phyloP scores from a whole-genome alignment of 768 basidiomycete genomes.

The Tremella mesenterica region DNA sequence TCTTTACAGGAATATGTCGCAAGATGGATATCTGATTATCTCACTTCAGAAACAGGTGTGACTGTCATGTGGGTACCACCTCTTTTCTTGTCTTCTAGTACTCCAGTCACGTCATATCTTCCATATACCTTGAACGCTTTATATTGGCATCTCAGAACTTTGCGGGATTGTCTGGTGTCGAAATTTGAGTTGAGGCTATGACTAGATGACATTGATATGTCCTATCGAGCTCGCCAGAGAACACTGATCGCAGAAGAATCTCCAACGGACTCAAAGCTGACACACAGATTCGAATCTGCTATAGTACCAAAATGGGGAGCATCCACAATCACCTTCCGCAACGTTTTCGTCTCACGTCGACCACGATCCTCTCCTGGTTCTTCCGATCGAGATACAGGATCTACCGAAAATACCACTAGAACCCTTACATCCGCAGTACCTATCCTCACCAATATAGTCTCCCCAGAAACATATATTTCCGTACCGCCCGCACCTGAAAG shows the following conservation, averaged over 20 bases:
- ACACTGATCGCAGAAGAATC: no score
- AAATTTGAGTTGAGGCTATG: no score
- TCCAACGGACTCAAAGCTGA: background rate
- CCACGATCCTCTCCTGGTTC: constrained; percentile 46
- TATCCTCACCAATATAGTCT: constrained; percentile 28
- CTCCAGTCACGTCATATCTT: no score
- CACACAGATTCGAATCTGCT: constrained; percentile 70
- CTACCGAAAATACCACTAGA: constrained; percentile 17
- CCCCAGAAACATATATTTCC: constrained; percentile 28
- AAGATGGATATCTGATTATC: constrained; percentile 76
- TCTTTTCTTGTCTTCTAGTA: background rate
- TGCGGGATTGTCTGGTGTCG: no score
- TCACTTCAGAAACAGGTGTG: constrained; percentile 86
- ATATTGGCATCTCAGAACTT: no score
- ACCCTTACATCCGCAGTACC: constrained; percentile 29
- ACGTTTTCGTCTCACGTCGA: constrained; percentile 84
- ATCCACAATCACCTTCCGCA: constrained; percentile 90
- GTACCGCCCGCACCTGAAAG: constrained; percentile 18
- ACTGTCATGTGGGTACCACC: constrained; percentile 60
- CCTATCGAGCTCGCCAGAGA: no score
- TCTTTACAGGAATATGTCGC: constrained; percentile 64
- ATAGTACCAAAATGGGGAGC: constrained; percentile 98
- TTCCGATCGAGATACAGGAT: background rate
- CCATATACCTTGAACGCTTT: no score
- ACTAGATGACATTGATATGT: background rate